These are phyloP conservation scores for Fusarium sp. DNA, from an alignment of 2,329 filamentous ascomycete species.

Conservation along the genomic window DNA sequence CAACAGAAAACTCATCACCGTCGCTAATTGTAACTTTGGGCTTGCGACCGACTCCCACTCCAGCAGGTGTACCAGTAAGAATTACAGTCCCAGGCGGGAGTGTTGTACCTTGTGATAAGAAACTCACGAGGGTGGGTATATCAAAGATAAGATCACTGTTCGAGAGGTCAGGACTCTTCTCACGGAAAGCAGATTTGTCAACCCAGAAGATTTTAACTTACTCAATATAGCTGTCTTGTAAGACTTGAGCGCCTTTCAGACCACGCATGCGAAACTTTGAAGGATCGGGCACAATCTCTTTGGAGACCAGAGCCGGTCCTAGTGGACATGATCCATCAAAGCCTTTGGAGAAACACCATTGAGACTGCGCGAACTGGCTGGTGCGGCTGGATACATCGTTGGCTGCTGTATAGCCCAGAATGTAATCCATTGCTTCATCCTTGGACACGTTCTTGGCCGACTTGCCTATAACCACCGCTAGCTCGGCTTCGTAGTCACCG, in stretches of 20 bases:
- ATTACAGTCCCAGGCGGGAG: slow-evolving; percentile 56
- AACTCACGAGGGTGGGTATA: slow-evolving; percentile 57
- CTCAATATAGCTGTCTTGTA: slow-evolving; percentile 57
- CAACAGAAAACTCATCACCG: slow-evolving; percentile 56
- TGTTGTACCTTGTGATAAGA: slow-evolving; percentile 57
- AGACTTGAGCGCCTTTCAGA: slow-evolving; percentile 61
- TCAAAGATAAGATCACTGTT: slow-evolving; percentile 64
- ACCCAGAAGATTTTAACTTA: slow-evolving; percentile 12
- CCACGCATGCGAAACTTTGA: slow-evolving; percentile 55
- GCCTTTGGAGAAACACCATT: slow-evolving; percentile 62
- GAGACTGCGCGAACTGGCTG: slow-evolving; percentile 35
- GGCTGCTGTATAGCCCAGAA: slow-evolving; percentile 70
- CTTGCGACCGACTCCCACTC: slow-evolving; percentile 53
- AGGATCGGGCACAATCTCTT: slow-evolving; percentile 55
- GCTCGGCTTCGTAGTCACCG: slow-evolving; percentile 69
- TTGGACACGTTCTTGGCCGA: slow-evolving; percentile 64
- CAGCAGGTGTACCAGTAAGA: slow-evolving; percentile 57
- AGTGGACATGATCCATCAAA: slow-evolving; percentile 67
- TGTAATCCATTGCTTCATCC: slow-evolving; percentile 65
- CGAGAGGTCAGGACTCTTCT: neutral
- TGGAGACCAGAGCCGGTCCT: slow-evolving; percentile 60
- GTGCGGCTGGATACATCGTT: slow-evolving; percentile 64
- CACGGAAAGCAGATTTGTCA: neutral
- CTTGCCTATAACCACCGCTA: slow-evolving; percentile 65
- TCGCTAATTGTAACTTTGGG: slow-evolving; percentile 52